Percentiles rank a stretch among this genome's conserved stretches.
Evolutionary conservation across 139 green algal species (phyloP).

Genomic region (Monoraphidium neglectum): DNA sequence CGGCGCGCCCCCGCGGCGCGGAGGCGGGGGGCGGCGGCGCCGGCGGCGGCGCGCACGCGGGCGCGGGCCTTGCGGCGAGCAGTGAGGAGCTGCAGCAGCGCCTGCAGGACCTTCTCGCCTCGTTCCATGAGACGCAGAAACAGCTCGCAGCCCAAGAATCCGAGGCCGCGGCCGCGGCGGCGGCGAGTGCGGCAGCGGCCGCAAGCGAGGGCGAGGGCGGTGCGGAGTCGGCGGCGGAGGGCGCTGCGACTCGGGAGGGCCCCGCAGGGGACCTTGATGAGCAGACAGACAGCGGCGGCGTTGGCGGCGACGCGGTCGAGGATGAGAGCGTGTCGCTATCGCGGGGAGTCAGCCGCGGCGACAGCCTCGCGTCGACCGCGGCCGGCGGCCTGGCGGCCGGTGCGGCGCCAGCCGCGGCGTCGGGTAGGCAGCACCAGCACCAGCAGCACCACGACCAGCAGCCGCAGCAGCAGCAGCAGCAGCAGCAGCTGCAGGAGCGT

Average conservation of each 20-base stretch:
- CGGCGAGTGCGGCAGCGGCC: background rate
- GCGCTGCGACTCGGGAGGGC: background rate
- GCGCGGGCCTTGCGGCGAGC: background rate
- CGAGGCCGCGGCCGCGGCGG: background rate
- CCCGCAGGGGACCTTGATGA: background rate
- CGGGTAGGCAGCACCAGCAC: background rate
- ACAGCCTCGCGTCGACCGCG: background rate
- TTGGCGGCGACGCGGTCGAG: background rate
- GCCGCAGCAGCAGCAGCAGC: background rate
- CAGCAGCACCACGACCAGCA: background rate
- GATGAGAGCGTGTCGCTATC: background rate
- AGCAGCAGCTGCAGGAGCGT: background rate
- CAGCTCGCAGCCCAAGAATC: background rate
- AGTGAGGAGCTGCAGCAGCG: conserved; percentile 6
- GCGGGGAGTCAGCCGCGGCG: background rate
- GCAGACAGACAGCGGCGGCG: background rate
- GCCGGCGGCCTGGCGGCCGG: background rate
- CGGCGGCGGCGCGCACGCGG: background rate
- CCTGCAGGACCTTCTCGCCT: conserved; percentile 8
- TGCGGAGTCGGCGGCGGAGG: background rate
- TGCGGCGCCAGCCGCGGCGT: background rate
- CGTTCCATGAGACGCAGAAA: conserved; percentile 15
- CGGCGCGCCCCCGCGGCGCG: background rate
- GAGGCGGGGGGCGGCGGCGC: background rate
- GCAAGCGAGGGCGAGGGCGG: background rate